phyloP scores from a whole-genome alignment of 2,329 filamentous ascomycete species.

The Penicillium sp. region DNA sequence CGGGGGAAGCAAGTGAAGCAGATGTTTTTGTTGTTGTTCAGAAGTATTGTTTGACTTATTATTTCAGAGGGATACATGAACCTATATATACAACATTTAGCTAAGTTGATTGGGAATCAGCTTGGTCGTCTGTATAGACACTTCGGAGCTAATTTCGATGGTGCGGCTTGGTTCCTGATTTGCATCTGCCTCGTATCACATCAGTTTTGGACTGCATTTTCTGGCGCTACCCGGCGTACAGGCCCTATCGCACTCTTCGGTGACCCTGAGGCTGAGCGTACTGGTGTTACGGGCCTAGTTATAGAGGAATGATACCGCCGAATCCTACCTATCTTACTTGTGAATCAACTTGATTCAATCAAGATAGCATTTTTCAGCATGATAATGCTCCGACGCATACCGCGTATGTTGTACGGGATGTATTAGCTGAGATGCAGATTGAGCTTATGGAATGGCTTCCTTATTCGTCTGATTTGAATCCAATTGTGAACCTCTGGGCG shows the following conservation, averaged over 20 bases:
- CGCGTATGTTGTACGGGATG: constrained; percentile 8
- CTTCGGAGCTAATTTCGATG: too few relatives aligned
- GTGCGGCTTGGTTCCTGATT: too few relatives aligned
- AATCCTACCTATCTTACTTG: constrained; percentile 13
- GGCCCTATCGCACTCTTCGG: constrained; percentile 8
- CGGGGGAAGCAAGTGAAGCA: constrained; percentile 12
- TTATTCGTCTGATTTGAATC: constrained; percentile 17
- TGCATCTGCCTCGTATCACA: too few relatives aligned
- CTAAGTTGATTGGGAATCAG: too few relatives aligned
- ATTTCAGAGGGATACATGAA: too few relatives aligned
- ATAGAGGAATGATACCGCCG: constrained; percentile 10
- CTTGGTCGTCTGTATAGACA: too few relatives aligned
- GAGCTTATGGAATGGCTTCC: constrained; percentile 16
- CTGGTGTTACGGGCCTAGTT: constrained; percentile 3
- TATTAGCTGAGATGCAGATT: constrained; percentile 7
- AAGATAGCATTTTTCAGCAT: constrained; percentile 17
- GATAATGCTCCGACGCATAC: constrained; percentile 14
- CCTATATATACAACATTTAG: too few relatives aligned
- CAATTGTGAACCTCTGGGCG: constrained; percentile 19
- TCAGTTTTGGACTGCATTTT: constrained; percentile 20
- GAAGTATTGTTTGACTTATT: too few relatives aligned
- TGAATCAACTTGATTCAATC: too few relatives aligned
- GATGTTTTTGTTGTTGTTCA: too few relatives aligned
- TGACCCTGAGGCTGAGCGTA: background rate
- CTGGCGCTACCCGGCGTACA: background rate